Evolutionary conservation across 495 filamentous ascomycete species (phyloP).

Genomic region (Tuber melanosporum): DNA sequence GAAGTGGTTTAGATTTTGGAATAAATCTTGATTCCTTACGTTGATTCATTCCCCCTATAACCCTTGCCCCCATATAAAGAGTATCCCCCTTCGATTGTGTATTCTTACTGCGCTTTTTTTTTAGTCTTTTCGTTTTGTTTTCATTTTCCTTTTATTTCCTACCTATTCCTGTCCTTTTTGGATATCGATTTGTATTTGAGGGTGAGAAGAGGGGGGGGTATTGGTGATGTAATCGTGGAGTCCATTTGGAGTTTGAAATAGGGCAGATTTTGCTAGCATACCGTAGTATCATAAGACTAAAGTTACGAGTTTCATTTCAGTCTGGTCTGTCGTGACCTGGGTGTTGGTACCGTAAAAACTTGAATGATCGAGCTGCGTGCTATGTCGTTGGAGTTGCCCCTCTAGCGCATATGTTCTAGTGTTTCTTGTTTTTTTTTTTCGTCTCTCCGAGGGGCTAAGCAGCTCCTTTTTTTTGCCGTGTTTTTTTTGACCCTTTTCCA

Average conservation of each 20-base stretch:
- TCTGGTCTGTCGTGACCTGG: neutral
- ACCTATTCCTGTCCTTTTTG: neutral
- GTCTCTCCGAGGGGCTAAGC: too few species aligned
- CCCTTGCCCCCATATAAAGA: neutral
- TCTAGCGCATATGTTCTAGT: too few species aligned
- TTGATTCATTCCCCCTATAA: neutral
- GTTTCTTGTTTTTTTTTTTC: too few species aligned
- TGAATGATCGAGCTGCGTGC: too few species aligned
- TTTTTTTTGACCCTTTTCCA: too few species aligned
- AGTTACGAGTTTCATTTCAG: neutral
- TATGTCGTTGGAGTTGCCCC: too few species aligned
- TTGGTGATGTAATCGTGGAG: neutral
- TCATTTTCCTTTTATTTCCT: neutral
- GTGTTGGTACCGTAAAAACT: neutral
- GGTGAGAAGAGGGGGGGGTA: neutral
- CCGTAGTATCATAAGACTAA: neutral
- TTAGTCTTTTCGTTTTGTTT: neutral
- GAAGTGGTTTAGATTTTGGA: slow-evolving; percentile 14
- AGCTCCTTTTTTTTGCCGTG: too few species aligned
- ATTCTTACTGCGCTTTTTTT: neutral
- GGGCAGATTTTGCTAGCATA: neutral
- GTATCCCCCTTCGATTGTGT: neutral
- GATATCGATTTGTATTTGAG: neutral
- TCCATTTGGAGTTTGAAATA: neutral
- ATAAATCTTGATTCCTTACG: neutral